phyloP scores from a whole-genome alignment of 768 basidiomycete species.

The Russula emetica region DNA sequence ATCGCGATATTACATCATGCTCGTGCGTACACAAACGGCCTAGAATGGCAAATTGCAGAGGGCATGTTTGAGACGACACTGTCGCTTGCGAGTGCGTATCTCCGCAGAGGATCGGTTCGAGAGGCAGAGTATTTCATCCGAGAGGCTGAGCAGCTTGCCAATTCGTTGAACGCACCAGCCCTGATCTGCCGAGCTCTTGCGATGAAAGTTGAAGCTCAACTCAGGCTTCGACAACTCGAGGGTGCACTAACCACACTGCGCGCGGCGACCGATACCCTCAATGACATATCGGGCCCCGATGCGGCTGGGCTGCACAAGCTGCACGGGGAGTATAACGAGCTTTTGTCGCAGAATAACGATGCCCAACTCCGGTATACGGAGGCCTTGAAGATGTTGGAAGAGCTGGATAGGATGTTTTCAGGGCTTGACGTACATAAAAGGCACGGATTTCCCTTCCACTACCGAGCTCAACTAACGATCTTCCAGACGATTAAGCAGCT shows the following conservation, averaged over 20 bases:
- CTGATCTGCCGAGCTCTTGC: constrained; percentile 62
- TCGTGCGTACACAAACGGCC: constrained; percentile 44
- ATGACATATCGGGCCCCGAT: constrained; percentile 51
- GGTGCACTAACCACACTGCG: constrained; percentile 54
- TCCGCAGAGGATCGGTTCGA: constrained; percentile 70
- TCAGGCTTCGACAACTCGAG: constrained; percentile 56
- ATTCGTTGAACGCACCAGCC: constrained; percentile 60
- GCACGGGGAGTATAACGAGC: constrained; percentile 49
- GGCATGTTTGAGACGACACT: constrained; percentile 65
- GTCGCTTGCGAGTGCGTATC: constrained; percentile 59
- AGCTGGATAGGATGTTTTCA: constrained; percentile 53
- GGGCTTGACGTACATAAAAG: constrained; percentile 44
- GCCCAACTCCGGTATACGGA: constrained; percentile 53
- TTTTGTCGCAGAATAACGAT: constrained; percentile 40
- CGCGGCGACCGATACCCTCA: constrained; percentile 45
- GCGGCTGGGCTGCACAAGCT: constrained; percentile 55
- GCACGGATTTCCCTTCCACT: constrained; percentile 39
- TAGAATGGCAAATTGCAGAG: constrained; percentile 76
- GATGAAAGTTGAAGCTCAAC: constrained; percentile 62
- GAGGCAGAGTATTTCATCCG: constrained; percentile 83
- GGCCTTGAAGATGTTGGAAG: constrained; percentile 55
- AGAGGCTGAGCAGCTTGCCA: constrained; percentile 71
- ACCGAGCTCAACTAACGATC: not conserved
- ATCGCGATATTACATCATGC: constrained; percentile 22
- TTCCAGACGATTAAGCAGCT: constrained; percentile 25